Evolutionary conservation across 2,329 filamentous ascomycete genomes (phyloP), one percentile per base, ranked within the genome.

Genomic region (Hymenoscyphus fructigenus): DNA sequence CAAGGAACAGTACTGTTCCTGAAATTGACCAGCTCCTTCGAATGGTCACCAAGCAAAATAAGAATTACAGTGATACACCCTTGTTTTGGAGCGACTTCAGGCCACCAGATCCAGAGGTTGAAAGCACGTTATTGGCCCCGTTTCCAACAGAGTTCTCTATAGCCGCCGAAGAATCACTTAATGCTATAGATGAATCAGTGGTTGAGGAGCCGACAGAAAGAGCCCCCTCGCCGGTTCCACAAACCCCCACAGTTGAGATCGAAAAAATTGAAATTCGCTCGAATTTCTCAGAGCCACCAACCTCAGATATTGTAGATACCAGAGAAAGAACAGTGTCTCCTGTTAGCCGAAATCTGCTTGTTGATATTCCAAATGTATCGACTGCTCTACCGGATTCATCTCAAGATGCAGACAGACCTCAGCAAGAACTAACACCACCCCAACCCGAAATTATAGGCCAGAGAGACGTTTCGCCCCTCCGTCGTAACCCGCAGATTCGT

Each of bases 21-120:
- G 67, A 67, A 34, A 66, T 68, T 32, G 63, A 68, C 26, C 59
- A 15, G 2, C 12, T 66, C 5, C 36, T 67, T 26, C 60, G 63
- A n/a, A 38, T 59, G 1, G 61, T 65, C 23, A 57, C 59, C 15
- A 55, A 64, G 62, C 57, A 63, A 17, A 66, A 62, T 26, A 55
- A 65, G 20, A 29, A 38, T 6, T 57, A 60, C 44, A 57, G 36
- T 47, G 60, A 65, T 26, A 63, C 62, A 47, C 64, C 64, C 9
- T 36, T 66, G 5, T 66, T 68, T 20, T 66, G 55, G 65, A 61
- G 23, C 32, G 65, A 66, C 53, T 65, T 65, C 20, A 62, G 59
- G 28, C n/a, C 63, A 53, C 12, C 59, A 14, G 57, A 65, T n/a
- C 32, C 32, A 12, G 59, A 63, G 15, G 26, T 66, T 36, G 59